Percentiles rank a stretch among this genome's conserved stretches.
These are phyloP conservation scores for Podospora fimiseda DNA, from an alignment of 495 filamentous ascomycete genomes.

Conservation along the genomic window DNA sequence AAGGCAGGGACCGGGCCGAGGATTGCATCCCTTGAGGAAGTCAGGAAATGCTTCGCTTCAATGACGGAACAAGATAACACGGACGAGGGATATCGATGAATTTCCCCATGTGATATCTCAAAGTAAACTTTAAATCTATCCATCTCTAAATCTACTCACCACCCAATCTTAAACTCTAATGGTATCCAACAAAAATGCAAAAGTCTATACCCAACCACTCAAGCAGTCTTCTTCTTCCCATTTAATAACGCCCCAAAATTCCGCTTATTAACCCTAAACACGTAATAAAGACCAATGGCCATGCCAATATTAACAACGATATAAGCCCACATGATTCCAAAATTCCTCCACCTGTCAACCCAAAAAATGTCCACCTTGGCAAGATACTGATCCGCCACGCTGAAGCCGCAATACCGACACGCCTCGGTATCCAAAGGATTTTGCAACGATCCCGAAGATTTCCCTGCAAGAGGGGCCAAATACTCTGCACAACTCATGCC, in stretches of 20 bases:
- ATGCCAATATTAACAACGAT: conserved; percentile 46
- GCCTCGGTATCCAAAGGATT: conserved; percentile 36
- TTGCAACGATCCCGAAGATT: conserved; percentile 35
- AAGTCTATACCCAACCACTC: no score
- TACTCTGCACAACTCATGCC: conserved; percentile 25
- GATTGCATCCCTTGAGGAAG: no score
- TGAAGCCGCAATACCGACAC: conserved; percentile 43
- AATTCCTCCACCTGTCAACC: conserved; percentile 48
- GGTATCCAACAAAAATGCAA: no score
- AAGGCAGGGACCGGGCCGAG: no score
- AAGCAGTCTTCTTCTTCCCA: conserved; percentile 8
- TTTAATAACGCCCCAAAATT: conserved; percentile 4
- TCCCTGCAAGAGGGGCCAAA: conserved; percentile 12
- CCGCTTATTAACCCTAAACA: conserved; percentile 38
- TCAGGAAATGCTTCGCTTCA: no score
- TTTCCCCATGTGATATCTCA: no score
- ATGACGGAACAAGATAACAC: no score
- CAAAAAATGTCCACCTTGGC: conserved; percentile 40
- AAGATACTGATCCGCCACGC: conserved; percentile 44
- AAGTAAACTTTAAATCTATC: no score
- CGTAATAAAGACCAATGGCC: conserved; percentile 47
- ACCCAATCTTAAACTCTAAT: no score
- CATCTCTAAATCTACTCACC: no score
- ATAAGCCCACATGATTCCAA: conserved; percentile 49
- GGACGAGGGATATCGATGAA: no score